Conservation (phyloP, 2,329 filamentous ascomycete genomes). For the Dryadomyces quercus-mongolicae region DNA sequence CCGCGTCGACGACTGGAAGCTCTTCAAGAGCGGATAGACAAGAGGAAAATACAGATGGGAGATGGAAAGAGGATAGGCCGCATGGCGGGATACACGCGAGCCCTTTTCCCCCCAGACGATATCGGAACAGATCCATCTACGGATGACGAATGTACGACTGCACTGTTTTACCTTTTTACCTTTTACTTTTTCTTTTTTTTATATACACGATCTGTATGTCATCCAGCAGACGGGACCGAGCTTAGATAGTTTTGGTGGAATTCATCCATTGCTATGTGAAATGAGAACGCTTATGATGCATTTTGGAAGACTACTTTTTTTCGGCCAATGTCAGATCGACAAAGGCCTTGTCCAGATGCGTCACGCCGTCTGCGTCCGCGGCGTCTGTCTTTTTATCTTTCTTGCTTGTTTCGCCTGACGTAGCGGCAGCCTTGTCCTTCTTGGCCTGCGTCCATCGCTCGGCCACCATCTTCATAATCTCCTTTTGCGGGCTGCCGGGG, state of each 20-base stretch:
- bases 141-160: background rate
- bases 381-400: background rate
- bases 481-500: slow-evolving; percentile 47
- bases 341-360: slow-evolving; percentile 8
- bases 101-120: background rate
- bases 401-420: background rate
- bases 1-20: slow-evolving; percentile 65
- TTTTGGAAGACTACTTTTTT: background rate
- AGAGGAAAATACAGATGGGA: no score
- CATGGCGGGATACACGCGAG: no score
- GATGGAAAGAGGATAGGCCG: no score
- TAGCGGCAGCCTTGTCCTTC: slow-evolving; percentile 9
- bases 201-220: background rate
- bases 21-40: slow-evolving; percentile 39
- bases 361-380: background rate
- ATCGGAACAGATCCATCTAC: background rate
- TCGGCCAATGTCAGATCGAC: slow-evolving; percentile 10
- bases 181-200: background rate
- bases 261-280: background rate
- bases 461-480: slow-evolving; percentile 57
- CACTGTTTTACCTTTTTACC: background rate
- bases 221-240: no score
- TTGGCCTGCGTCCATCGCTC: slow-evolving; percentile 44
- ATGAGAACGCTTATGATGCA: background rate
- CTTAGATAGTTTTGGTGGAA: no score